Conservation (phyloP, 805 yeast genomes). For the Saccharomyces mikatae region DNA sequence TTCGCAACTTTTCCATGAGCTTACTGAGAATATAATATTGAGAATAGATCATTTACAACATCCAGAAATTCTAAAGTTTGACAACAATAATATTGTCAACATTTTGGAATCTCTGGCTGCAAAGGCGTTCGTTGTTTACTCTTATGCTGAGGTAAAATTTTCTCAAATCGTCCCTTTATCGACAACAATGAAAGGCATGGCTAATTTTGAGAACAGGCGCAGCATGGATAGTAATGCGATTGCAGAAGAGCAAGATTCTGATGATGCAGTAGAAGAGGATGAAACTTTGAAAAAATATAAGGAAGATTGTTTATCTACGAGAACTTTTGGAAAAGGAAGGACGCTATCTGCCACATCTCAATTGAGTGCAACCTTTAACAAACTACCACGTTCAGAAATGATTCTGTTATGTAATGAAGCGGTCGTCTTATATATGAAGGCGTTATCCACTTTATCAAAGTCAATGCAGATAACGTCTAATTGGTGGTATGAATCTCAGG, state of each 20-base stretch:
- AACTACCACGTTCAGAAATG: slow-evolving; percentile 49
- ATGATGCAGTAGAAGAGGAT: slow-evolving; percentile 3
- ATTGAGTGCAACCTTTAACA: slow-evolving; percentile 9
- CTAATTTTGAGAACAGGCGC: slow-evolving; percentile 10
- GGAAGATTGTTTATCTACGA: background rate
- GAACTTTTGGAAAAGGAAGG: background rate
- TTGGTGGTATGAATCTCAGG: slow-evolving; percentile 69
- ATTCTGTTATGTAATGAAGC: slow-evolving; percentile 75
- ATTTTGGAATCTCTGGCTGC: slow-evolving; percentile 72
- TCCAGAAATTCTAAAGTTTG: slow-evolving; percentile 8
- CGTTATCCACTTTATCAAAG: slow-evolving; percentile 69
- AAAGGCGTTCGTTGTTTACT: slow-evolving; percentile 79
- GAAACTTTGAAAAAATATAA: background rate
- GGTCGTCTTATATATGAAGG: slow-evolving; percentile 72
- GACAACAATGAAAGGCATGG: slow-evolving; percentile 12
- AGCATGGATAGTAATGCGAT: slow-evolving; percentile 31
- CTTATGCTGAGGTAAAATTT: slow-evolving; percentile 87
- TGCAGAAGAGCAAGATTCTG: slow-evolving; percentile 30
- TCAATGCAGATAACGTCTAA: slow-evolving; percentile 81
- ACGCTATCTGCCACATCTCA: background rate
- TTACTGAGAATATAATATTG: slow-evolving; percentile 27
- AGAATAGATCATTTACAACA: slow-evolving; percentile 23
- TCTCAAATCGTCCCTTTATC: slow-evolving; percentile 73
- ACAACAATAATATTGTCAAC: slow-evolving; percentile 28
- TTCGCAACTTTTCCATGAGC: slow-evolving; percentile 24